Evolutionary conservation across 768 basidiomycete species (phyloP).

Genomic region (Pilatotrama ljubarskyi): DNA sequence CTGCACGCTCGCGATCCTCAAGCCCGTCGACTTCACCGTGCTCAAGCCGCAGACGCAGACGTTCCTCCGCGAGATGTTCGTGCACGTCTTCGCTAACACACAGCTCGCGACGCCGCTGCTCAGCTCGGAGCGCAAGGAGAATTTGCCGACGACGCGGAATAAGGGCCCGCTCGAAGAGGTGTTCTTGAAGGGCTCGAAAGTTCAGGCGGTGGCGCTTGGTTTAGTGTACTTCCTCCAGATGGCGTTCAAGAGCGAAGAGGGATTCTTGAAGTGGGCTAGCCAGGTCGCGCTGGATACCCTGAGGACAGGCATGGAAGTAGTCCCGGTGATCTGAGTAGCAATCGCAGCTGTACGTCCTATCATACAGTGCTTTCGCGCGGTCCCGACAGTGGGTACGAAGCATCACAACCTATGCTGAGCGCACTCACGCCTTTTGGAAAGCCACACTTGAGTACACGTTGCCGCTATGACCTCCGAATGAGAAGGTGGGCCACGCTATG

Average conservation of each 20-base stretch:
- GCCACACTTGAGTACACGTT: slow-evolving; percentile 72
- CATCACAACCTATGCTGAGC: neutral
- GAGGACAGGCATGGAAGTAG: slow-evolving; percentile 59
- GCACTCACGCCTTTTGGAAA: slow-evolving; percentile 47
- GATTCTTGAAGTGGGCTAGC: slow-evolving; percentile 64
- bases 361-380: neutral
- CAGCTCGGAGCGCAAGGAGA: slow-evolving; percentile 32
- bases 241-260: slow-evolving; percentile 39
- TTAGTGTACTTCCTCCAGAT: slow-evolving; percentile 67
- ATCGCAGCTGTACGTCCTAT: neutral
- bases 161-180: slow-evolving; percentile 70
- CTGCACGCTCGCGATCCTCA: slow-evolving; percentile 72
- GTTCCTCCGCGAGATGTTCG: slow-evolving; percentile 74
- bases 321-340: slow-evolving; percentile 35
- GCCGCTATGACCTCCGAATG: slow-evolving; percentile 77
- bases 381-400: neutral
- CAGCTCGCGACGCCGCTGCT: slow-evolving; percentile 74
- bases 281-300: slow-evolving; percentile 70
- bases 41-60: slow-evolving; percentile 61
- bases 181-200: slow-evolving; percentile 70
- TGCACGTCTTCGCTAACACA: slow-evolving; percentile 68
- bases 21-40: slow-evolving; percentile 87
- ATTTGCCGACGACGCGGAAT: slow-evolving; percentile 48
- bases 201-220: slow-evolving; percentile 71
- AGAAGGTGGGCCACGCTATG: slow-evolving; percentile 71